Evolutionary conservation across 164 flowering plant genomes (phyloP), one percentile per base, ranked within the genome.

Genomic region (Liquidambar formosana): DNA sequence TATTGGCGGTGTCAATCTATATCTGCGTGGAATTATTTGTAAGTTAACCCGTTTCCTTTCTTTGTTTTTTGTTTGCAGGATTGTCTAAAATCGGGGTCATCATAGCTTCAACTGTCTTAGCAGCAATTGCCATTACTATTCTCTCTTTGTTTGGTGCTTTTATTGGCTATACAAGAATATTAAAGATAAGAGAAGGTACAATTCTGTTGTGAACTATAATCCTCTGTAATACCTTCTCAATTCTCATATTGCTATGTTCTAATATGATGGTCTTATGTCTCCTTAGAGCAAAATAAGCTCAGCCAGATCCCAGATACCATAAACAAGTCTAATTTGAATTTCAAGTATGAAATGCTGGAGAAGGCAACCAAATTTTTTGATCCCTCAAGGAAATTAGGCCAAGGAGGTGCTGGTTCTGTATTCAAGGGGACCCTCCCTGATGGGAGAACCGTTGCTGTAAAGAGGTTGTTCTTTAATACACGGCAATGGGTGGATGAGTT

Each of bases 401-500:
- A 80, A 58, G 83, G 83, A 21, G 83, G 82, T 10, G 73, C 74
- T 48, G 82, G 80, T 28, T 76, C 80, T 15, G 89, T 78, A 9
- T 81, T 60, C 46, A 77, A 77, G 70, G 90, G 88, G 15, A 72
- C 53, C 41, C 81, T 86, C 14, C 81, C 84, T 45, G 80, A 82
- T 75, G 90, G 88, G 12, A 75, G 44, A 45, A 27, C 21, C 25
- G 75, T 86, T 66, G 88, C 88, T 6, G 87, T 86, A 4, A 84
- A 86, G 76, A 77, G 84, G 69, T 71, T 86, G 70, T 66, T 75
- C 73, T 84, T 79, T 27, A 83, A 75, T 52, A 79, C 82, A 2
- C 65, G 82, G 58, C 85, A 82, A 53, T 80, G 89, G 86, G 85
- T 73, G 23, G 87, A 84, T 59, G 82, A 82, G 64, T 86, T 86